Percentiles rank a stretch among this genome's conserved stretches.
Evolutionary conservation across 768 basidiomycete genomes (phyloP).

Genomic region (Panus rudis): DNA sequence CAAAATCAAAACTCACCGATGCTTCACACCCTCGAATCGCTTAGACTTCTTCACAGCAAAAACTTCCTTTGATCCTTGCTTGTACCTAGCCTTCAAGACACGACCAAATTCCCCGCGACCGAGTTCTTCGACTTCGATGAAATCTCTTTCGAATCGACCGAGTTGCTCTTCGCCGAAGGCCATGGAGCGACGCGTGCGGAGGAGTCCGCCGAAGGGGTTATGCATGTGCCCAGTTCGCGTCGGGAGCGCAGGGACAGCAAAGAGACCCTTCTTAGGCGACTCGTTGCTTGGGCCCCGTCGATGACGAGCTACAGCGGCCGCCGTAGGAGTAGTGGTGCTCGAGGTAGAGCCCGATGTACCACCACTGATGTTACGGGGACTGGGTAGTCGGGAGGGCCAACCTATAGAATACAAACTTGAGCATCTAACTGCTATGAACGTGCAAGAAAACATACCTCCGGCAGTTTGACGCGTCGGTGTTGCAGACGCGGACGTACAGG

Average conservation of each 20-base stretch:
- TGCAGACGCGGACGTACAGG: constrained; percentile 38
- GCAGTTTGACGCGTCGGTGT: constrained; percentile 59
- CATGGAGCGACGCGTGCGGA: constrained; percentile 15
- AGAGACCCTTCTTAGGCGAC: constrained; percentile 6
- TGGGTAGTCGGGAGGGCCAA: constrained; percentile 50
- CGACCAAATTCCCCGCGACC: constrained; percentile 93
- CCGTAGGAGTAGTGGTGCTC: constrained; percentile 18
- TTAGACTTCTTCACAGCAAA: constrained; percentile 95
- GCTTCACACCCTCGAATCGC: constrained; percentile 83
- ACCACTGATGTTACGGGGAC: constrained; percentile 31
- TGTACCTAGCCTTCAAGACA: constrained; percentile 77
- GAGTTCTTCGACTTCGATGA: constrained; percentile 70
- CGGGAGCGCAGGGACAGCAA: constrained; percentile 4
- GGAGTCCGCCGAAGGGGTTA: constrained; percentile 4
- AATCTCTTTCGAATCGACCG: constrained; percentile 75
- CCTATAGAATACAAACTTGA: constrained; percentile 29
- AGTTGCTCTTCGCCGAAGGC: constrained; percentile 39
- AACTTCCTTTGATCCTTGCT: constrained; percentile 44
- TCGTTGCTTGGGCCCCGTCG: constrained; percentile 4
- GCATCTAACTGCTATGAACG: neutral
- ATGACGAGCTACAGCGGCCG: constrained; percentile 6
- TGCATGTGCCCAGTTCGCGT: too few species aligned
- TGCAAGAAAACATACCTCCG: constrained; percentile 30
- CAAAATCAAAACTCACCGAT: constrained; percentile 55
- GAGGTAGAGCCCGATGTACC: constrained; percentile 37